Base-by-base conservation (phyloP, 345 rosid genomes). In the Aurinia saxatilis region DNA sequence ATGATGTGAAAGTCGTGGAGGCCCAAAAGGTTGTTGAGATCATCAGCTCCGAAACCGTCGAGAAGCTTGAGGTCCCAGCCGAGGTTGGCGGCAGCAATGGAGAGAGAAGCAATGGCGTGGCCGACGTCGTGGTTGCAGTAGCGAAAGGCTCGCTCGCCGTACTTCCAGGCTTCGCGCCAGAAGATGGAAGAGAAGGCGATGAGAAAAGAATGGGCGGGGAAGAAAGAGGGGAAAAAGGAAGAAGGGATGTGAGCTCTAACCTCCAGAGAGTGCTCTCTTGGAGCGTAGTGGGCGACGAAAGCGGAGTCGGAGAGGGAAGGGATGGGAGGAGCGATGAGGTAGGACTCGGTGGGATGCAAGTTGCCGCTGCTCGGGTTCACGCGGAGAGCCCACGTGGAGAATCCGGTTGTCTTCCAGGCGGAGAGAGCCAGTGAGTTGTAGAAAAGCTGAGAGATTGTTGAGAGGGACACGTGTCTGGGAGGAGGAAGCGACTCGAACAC, bases 81-180 rank as follows among this genome's bases (percentile, higher is more conserved):
- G 1, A 90, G 95, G 27, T 63, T 81, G 0, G 87, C 93, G 0
- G 97, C 95, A 2, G 97, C 93, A 48, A 87, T 66, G 12, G 95
- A 29, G 57, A 87, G 60, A 30, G 97, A 87, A 1, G 81, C 92
- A 41, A 90, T 67, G 10, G 93, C 93, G 61, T 90, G 97, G 10
- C 97, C 97, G 10, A 87, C 89, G 47, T 87, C 97, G 53, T 90
- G 97, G 60, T 87, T 90, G 29, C 91, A 90, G 76, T 90, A 87
- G 48, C 93, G 60, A 63, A 87, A 82, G 10, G 93, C 95, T 1
- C 97, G 80, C 45, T 90, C 95, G 1, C 97, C 97, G 53, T 90
- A 90, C 73, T 90, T 87, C 97, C 97, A 90, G 3, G 95, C 97
- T 73, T 90, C 97, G 2, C 93, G 84, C 97, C 97, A 90, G 54